Evolutionary conservation across 352 stramenopile species (phyloP), one percentile per base, ranked within the genome.

Genomic region (Bremia lactucae): DNA sequence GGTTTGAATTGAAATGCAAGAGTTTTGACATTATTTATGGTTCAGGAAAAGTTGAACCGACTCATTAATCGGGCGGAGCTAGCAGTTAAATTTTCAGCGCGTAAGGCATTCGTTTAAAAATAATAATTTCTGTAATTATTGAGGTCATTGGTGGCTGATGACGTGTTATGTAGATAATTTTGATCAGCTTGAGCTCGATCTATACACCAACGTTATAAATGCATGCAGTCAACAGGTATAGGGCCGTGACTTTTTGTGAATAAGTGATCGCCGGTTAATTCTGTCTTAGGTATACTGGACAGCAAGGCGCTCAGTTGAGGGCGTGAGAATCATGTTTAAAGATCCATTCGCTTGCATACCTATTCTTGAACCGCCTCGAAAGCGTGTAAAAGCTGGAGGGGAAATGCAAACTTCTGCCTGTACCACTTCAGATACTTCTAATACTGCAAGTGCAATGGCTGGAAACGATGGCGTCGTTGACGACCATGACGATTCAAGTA

Each of bases 11-110:
- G 15, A 23, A 25, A 48, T 48, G 5, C 4, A 25, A 19, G 31
- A 13, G 20, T 42, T 35, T 49, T 31, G 19, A 10, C n/a, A n/a
- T n/a, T n/a, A n/a, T n/a, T 22, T 48, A 16, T n/a, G 10, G 3
- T 42, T 21, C 44, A 91, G 79, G 80, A 90, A 52, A 93, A 93
- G 41, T 55, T 93, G 1, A 64, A 81, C 39, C 57, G 80, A 3
- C 49, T 93, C 16, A 84, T 93, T 45, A 93, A 93, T 36, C 80
- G 80, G 6, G 80, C 80, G 0, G 80, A 93, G 42, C 51, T 93
- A 4, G 77, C 77, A 2, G 75, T 87, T 22, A 88, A 90, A 53
- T 85, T 76, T 26, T 71, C 80, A 26, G 45, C 42, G 0, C 55
- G 80, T 93, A 42, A 43, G 53, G n/a, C n/a, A n/a, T n/a, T n/a